A percentile compares a stretch with the other conserved stretches of the same genome.
Conservation (phyloP, 352 stramenopile genomes). For the Phytophthora hibernalis region DNA sequence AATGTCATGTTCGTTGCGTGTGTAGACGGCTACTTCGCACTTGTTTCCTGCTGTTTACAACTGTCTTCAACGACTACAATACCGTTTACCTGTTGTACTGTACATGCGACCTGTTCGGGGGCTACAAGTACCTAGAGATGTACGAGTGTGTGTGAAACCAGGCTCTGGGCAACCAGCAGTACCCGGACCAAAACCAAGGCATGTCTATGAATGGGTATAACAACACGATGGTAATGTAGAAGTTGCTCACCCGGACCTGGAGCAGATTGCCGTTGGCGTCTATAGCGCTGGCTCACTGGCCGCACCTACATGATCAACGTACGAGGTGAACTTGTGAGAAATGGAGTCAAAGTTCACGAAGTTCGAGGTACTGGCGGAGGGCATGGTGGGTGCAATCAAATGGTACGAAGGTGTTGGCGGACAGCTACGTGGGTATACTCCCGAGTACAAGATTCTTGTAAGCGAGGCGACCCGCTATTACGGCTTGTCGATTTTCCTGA, state of each 20-base stretch:
- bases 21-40: no score
- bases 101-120: slow-evolving; percentile 64
- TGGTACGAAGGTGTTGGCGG: no score
- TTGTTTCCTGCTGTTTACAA: no score
- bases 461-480: slow-evolving; percentile 48
- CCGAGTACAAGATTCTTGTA: slow-evolving; percentile 32
- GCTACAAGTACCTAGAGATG: slow-evolving; percentile 36
- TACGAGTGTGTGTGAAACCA: slow-evolving; percentile 38
- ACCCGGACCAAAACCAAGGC: slow-evolving; percentile 40
- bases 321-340: slow-evolving; percentile 53
- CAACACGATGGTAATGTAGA: slow-evolving; percentile 63
- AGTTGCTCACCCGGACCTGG: slow-evolving; percentile 64
- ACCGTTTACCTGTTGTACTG: slow-evolving; percentile 76
- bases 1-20: no score
- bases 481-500: slow-evolving; percentile 31
- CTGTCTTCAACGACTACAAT: slow-evolving; percentile 75
- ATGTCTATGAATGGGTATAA: slow-evolving; percentile 66
- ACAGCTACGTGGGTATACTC: slow-evolving; percentile 64
- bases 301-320: slow-evolving; percentile 47
- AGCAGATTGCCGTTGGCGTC: slow-evolving; percentile 54
- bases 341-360: slow-evolving; percentile 46
- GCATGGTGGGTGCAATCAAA: no score
- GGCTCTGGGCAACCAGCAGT: slow-evolving; percentile 44
- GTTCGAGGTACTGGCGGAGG: slow-evolving; percentile 55
- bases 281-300: slow-evolving; percentile 57